Conservation (phyloP, 73 alveolate species). For the Paraurostyla sp. region DNA sequence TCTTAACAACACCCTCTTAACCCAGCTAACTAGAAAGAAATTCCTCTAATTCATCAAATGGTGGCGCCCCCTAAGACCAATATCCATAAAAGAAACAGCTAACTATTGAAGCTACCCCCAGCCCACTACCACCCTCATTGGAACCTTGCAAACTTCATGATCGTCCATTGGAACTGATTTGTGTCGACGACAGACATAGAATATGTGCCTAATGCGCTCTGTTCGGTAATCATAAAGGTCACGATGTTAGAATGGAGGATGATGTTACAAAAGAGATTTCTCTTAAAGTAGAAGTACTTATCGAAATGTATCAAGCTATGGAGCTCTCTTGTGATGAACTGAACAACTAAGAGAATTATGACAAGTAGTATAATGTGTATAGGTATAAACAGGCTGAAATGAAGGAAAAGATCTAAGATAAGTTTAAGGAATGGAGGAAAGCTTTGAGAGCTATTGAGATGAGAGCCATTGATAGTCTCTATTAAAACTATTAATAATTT, state of each 20-base stretch:
- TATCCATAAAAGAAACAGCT: too few species aligned
- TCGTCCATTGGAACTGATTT: conserved; percentile 80
- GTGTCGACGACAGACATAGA: conserved; percentile 82
- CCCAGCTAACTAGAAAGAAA: too few species aligned
- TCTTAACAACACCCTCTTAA: conserved; percentile 29
- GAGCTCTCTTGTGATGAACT: conserved; percentile 14
- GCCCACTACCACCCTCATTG: background rate
- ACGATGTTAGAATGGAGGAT: conserved; percentile 83
- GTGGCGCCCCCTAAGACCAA: background rate
- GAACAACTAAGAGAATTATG: background rate
- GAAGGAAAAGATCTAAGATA: conserved; percentile 56
- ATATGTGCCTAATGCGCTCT: conserved; percentile 91
- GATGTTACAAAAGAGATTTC: conserved; percentile 85
- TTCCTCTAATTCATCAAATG: background rate
- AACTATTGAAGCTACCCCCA: too few species aligned
- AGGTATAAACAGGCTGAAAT: conserved; percentile 56
- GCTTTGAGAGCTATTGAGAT: conserved; percentile 27
- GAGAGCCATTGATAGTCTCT: conserved; percentile 41
- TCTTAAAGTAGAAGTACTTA: conserved; percentile 74
- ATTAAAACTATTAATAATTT: background rate
- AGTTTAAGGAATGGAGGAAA: conserved; percentile 61
- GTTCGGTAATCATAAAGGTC: conserved; percentile 90
- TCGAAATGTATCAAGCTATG: conserved; percentile 76
- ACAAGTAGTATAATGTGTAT: conserved; percentile 26
- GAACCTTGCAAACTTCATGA: conserved; percentile 55